Percentiles rank a stretch among this genome's conserved stretches.
These are phyloP conservation scores for Aspergillus luchuensis DNA, from an alignment of 2,329 filamentous ascomycete genomes.

Conservation along the genomic window DNA sequence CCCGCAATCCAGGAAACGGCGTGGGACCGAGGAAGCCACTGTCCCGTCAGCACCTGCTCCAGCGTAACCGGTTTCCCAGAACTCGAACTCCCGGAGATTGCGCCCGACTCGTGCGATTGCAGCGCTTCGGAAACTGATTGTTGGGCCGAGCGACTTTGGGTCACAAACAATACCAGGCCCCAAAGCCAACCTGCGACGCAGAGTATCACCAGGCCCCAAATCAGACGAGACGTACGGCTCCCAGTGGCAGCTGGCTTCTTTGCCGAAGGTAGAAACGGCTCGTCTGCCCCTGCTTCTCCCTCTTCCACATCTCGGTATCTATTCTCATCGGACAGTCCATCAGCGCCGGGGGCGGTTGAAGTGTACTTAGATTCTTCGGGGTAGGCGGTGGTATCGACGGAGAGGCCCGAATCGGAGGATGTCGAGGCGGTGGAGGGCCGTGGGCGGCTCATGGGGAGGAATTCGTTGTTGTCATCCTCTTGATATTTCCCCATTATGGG, in stretches of 20 bases:
- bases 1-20: slow-evolving; percentile 52
- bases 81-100: slow-evolving; percentile 34
- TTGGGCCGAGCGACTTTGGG: slow-evolving; percentile 36
- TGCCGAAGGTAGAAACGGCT: slow-evolving; percentile 27
- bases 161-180: slow-evolving; percentile 47
- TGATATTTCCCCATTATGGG: slow-evolving; percentile 31
- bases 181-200: slow-evolving; percentile 50
- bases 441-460: slow-evolving; percentile 30
- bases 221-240: slow-evolving; percentile 37
- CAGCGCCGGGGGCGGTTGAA: slow-evolving; percentile 12
- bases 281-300: slow-evolving; percentile 28
- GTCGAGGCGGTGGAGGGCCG: slow-evolving; percentile 31
- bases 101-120: slow-evolving; percentile 33
- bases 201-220: slow-evolving; percentile 46
- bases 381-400: slow-evolving; percentile 33
- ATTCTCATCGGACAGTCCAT: slow-evolving; percentile 13
- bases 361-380: slow-evolving; percentile 30
- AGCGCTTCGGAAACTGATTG: slow-evolving; percentile 30
- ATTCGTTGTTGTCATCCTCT: slow-evolving; percentile 28
- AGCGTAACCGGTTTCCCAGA: slow-evolving; percentile 47
- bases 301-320: slow-evolving; percentile 42
- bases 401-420: slow-evolving; percentile 39
- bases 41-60: slow-evolving; percentile 43
- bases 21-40: slow-evolving; percentile 43
- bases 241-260: slow-evolving; percentile 28